Evolutionary conservation across 148 eudicot species (phyloP).

Genomic region (Talinum fruticosum): DNA sequence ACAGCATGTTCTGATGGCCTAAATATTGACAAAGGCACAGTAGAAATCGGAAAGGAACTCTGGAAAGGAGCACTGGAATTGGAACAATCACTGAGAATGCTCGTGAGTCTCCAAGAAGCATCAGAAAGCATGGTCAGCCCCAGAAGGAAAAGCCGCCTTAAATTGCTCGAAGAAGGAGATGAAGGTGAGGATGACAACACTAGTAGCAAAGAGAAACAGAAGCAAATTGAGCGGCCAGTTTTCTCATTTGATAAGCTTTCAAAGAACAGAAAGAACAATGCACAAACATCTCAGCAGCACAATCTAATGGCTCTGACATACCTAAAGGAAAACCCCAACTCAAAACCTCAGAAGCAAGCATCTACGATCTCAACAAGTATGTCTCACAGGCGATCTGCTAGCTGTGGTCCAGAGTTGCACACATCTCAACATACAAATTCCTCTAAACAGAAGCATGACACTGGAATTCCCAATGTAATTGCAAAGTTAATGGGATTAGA

Average conservation of each 20-base stretch:
- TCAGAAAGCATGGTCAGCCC: conserved; percentile 41
- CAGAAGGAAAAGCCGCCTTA: conserved; percentile 49
- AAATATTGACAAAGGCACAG: conserved; percentile 41
- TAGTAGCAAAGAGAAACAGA: conserved; percentile 29
- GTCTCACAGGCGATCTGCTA: conserved; percentile 45
- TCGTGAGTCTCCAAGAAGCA: conserved; percentile 76
- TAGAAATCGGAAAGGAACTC: conserved; percentile 67
- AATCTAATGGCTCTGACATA: conserved; percentile 30
- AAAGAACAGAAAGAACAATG: conserved; percentile 28
- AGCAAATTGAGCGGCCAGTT: conserved; percentile 56
- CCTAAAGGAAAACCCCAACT: conserved; percentile 4
- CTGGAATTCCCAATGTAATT: conserved; percentile 62
- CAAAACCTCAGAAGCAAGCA: conserved; percentile 26
- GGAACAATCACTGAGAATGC: conserved; percentile 80
- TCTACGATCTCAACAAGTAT: conserved; percentile 14
- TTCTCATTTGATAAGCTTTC: conserved; percentile 80
- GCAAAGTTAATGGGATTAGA: conserved; percentile 94
- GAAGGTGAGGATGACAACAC: conserved; percentile 45
- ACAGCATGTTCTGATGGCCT: conserved; percentile 54
- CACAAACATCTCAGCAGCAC: conserved; percentile 19
- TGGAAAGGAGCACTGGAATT: conserved; percentile 78
- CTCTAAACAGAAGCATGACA: conserved; percentile 34
- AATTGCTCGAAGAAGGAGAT: conserved; percentile 57
- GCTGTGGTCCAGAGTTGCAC: conserved; percentile 40
- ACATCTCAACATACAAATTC: conserved; percentile 23